Percentiles rank a stretch among this genome's conserved stretches.
Evolutionary conservation across 1,284 basidiomycete species (phyloP).

Genomic region (Agaricales sp.): DNA sequence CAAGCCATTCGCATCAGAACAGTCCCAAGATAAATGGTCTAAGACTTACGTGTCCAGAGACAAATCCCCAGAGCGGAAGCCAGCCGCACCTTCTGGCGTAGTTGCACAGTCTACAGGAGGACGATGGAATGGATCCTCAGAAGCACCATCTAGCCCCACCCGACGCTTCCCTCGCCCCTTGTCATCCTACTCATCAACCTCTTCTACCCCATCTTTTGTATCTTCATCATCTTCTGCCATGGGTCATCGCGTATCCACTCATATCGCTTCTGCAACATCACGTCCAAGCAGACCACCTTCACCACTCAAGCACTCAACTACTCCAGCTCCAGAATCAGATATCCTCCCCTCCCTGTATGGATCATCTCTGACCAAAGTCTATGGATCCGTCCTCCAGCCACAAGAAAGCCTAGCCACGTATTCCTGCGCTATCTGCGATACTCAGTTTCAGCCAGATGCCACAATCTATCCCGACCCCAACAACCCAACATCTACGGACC

Average conservation of each 20-base stretch:
- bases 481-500: constrained; percentile 24
- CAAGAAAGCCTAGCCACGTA: constrained; percentile 58
- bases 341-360: constrained; percentile 44
- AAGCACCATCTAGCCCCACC: constrained; percentile 18
- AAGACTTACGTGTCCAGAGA: constrained; percentile 59
- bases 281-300: constrained; percentile 34
- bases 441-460: constrained; percentile 63
- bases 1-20: constrained; percentile 28
- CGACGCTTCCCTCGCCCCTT: constrained; percentile 42
- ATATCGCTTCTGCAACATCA: constrained; percentile 43
- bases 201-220: constrained; percentile 19
- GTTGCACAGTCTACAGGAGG: constrained; percentile 14
- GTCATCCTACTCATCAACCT: constrained; percentile 20
- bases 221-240: constrained; percentile 22
- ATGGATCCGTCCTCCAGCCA: constrained; percentile 73
- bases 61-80: constrained; percentile 25
- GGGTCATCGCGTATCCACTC: constrained; percentile 39
- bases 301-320: constrained; percentile 40
- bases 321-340: constrained; percentile 37
- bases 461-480: constrained; percentile 73
- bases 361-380: constrained; percentile 60
- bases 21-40: constrained; percentile 59
- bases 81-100: constrained; percentile 1
- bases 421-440: constrained; percentile 54
- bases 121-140: constrained; percentile 11